phyloP scores from a whole-genome alignment of 2,329 filamentous ascomycete genomes.

The Sporothrix dimorphospora region DNA sequence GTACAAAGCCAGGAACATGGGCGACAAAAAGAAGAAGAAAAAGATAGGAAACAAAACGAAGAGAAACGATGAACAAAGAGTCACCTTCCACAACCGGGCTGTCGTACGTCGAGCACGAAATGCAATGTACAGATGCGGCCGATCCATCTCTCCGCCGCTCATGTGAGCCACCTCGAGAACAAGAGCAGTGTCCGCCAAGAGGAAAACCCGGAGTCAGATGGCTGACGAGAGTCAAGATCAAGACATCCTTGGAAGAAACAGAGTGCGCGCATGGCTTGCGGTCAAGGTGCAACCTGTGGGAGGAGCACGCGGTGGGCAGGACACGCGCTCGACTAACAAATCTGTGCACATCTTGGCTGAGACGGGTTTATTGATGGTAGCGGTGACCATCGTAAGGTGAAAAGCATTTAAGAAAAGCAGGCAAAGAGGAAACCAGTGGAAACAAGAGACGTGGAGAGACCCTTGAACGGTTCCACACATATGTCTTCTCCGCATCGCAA shows the following conservation, averaged over 20 bases:
- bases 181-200: neutral
- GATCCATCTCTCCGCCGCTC: neutral
- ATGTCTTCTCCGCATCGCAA: neutral
- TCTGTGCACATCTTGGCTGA: neutral
- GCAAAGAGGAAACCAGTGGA: neutral
- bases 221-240: neutral
- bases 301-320: neutral
- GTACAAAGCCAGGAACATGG: neutral
- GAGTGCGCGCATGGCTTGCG: neutral
- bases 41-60: neutral
- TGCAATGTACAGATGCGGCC: neutral
- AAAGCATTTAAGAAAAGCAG: neutral
- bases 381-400: neutral
- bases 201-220: neutral
- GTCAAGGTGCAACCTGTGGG: neutral
- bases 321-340: neutral
- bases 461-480: neutral
- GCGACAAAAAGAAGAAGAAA: neutral
- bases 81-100: slow-evolving; percentile 26
- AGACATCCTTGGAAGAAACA: neutral
- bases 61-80: neutral
- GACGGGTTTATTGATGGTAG: neutral
- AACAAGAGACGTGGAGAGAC: neutral
- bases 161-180: slow-evolving; percentile 3
- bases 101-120: slow-evolving; percentile 1